phyloP scores from a whole-genome alignment of 2,329 filamentous ascomycete genomes.

The Daldinia sp. region DNA sequence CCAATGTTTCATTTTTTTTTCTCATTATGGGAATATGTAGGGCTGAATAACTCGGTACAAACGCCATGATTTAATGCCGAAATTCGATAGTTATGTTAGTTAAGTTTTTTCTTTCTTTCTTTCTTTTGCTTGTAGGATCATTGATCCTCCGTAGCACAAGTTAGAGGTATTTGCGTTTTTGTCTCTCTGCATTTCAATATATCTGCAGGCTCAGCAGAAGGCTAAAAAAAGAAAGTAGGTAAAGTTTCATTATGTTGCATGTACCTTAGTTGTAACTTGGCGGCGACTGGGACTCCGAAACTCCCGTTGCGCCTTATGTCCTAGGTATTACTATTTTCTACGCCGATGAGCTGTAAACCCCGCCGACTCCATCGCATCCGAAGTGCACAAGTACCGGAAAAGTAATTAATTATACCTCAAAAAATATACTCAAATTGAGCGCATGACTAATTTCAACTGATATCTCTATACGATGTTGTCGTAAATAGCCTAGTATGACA shows the following conservation, averaged over 20 bases:
- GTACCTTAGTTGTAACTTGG: neutral
- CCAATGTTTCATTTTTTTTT: neutral
- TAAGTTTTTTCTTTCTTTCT: no score
- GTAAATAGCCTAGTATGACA: neutral
- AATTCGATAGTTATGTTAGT: neutral
- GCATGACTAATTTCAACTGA: constrained; percentile 17
- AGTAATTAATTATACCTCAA: constrained; percentile 6
- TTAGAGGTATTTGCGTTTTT: neutral
- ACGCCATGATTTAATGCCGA: constrained; percentile 18
- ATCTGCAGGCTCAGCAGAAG: neutral
- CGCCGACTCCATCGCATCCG: constrained; percentile 19
- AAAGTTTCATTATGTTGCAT: constrained; percentile 1
- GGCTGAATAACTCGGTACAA: constrained; percentile 35
- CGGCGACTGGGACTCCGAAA: constrained; percentile 10
- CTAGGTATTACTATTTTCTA: neutral
- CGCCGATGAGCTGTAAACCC: neutral
- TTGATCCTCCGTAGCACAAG: constrained; percentile 14
- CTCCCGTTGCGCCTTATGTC: constrained; percentile 1
- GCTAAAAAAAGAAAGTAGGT: constrained; percentile 6
- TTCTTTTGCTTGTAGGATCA: neutral
- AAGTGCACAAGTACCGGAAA: constrained; percentile 2
- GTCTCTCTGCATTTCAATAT: neutral
- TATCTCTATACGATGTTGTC: neutral
- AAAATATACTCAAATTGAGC: constrained; percentile 14
- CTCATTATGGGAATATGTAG: no score